Conservation (phyloP, 257 asterid genomes). For the Jacaranda copaia region DNA sequence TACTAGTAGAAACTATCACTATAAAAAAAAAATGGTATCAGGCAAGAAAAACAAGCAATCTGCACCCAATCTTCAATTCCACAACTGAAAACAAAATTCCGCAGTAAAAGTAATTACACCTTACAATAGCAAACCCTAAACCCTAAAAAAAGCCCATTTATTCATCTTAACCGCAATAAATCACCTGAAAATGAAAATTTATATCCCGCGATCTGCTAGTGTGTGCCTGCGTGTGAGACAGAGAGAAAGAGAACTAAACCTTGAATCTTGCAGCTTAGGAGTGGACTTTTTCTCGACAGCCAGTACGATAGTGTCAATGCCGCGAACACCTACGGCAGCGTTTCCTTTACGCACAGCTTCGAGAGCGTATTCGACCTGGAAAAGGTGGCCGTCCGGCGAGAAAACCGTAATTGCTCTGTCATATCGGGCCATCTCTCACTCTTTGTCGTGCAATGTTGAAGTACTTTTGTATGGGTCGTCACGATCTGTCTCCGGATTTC, state of each 20-base stretch:
- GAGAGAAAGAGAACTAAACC: conserved; percentile 43
- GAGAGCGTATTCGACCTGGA: conserved; percentile 97
- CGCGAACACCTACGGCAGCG: conserved; percentile 97
- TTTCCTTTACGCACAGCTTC: conserved; percentile 98
- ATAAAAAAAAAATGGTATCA: background rate
- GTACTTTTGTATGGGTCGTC: background rate
- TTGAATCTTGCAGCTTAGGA: conserved; percentile 95
- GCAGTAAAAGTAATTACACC: conserved; percentile 9
- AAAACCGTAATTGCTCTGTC: conserved; percentile 96
- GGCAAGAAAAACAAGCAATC: conserved; percentile 1
- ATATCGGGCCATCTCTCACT: conserved; percentile 76
- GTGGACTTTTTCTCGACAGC: conserved; percentile 97
- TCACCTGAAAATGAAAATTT: conserved; percentile 2
- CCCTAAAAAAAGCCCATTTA: conserved; percentile 19
- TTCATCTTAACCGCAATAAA: conserved; percentile 25
- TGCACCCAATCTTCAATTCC: conserved; percentile 22
- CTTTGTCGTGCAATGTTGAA: background rate
- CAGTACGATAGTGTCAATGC: conserved; percentile 82
- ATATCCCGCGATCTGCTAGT: conserved; percentile 33
- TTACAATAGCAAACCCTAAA: conserved; percentile 31
- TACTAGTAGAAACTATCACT: background rate
- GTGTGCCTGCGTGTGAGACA: background rate
- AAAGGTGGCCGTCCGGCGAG: conserved; percentile 97
- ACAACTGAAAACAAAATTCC: background rate
- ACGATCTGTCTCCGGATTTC: conserved; percentile 30